Base-by-base conservation (phyloP, 1,284 basidiomycete species). In the Pascua sp. region DNA sequence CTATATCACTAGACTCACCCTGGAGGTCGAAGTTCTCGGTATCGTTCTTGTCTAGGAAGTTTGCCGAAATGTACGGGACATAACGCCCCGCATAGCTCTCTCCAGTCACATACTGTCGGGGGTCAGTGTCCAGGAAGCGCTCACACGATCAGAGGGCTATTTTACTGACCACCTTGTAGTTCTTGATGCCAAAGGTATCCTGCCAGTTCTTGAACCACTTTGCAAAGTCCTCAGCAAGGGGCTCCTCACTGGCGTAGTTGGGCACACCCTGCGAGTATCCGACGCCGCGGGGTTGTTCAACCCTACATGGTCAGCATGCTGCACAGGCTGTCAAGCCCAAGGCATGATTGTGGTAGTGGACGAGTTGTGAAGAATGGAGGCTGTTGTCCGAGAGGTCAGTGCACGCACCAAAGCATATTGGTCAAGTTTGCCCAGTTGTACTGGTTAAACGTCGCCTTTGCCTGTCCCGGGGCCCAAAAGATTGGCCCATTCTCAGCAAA, bases 401-500 rank as follows among this genome's bases (percentile, higher is more conserved):
- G 7, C 24, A 32, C 24, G 24, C 24, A 32, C 60, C 60, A 67
- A 5, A 67, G 62, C 59, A 72, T 65, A 57, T 72, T 68, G 36
- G 69, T 68, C 13, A 90, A 77, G 67, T 91, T 90, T 1, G 87
- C 88, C 89, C 88, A 91, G 67, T 86, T 86, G 69, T 83, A 84
- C 60, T 86, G 81, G 63, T 91, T 92, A 3, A 84, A 85, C 61
- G 84, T 83, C 24, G 24, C 24, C 24, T 32, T 32, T 32, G 24
- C 24, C 24, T 32, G 24, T 2, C 89, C 89, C 47, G 66, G 79
- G 7, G 81, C 76, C 88, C 89, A 89, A 37, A 78, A 80, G 70
- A 89, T 80, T 0, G 86, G 87, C 83, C 90, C 90, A 66, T 90
- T 90, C 73, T 92, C 90, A 71, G 90, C 86, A 12, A 90, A 72